Conservation (phyloP, 352 stramenopile species). For the Phytophthora ohioensis region DNA sequence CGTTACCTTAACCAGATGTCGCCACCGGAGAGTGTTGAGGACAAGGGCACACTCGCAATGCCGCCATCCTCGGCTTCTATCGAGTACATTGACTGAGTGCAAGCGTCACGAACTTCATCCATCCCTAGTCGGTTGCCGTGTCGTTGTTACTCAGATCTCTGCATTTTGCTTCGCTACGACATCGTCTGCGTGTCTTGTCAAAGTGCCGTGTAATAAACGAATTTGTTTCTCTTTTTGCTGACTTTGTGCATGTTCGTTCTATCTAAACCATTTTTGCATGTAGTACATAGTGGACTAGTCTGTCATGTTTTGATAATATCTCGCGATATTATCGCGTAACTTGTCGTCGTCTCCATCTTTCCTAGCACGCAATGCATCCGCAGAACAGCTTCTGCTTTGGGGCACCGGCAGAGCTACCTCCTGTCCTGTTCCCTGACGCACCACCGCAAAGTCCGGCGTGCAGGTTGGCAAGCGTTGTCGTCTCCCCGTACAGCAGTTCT, state of each 20-base stretch:
- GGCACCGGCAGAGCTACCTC: constrained; percentile 19
- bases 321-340: too few species aligned
- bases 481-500: constrained; percentile 93
- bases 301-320: too few species aligned
- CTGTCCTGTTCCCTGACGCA: constrained; percentile 31
- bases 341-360: too few species aligned
- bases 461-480: constrained; percentile 85
- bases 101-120: constrained; percentile 16
- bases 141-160: constrained; percentile 29
- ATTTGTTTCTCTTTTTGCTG: constrained; percentile 24
- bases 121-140: constrained; percentile 24
- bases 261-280: too few species aligned
- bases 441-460: constrained; percentile 71
- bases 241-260: too few species aligned
- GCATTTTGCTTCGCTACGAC: constrained; percentile 21
- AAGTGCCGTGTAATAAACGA: constrained; percentile 44
- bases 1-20: constrained; percentile 48
- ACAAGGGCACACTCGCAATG: constrained; percentile 32
- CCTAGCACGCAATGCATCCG: constrained; percentile 78
- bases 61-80: constrained; percentile 44
- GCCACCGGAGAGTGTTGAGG: constrained; percentile 32
- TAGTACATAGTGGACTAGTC: too few species aligned
- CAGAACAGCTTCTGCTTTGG: constrained; percentile 72
- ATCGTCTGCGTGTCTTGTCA: neutral
- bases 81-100: constrained; percentile 55